Evolutionary conservation across 139 green algal species (phyloP), one percentile per base, ranked within the genome.

Genomic region (Picochlorum sp.): DNA sequence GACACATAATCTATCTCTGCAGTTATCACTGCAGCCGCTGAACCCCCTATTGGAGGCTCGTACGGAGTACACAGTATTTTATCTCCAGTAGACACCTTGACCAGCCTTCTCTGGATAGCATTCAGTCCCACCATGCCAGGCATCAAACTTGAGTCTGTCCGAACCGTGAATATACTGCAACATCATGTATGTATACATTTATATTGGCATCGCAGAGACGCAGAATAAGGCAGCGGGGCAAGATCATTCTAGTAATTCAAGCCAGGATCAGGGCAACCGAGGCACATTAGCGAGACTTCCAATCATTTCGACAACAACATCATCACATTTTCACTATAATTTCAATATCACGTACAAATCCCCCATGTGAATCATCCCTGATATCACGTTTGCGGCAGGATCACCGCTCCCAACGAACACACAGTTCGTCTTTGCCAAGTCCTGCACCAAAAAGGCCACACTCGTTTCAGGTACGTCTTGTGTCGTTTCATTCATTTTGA

Each of bases 61-160:
- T 81, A 93, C 1, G 72, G 45, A 10, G 10, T 29, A 8, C 69
- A 57, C 8, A 64, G 49, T 24, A 84, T 57, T 7, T 16, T 20
- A 61, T 95, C 85, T 8, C 78, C 75, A 10, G 65, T 61, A 9
- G 82, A 83, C 14, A 89, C 69, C 3, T 70, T 61, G 24, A 87
- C 25, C 13, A 79, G 73, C 82, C 77, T 78, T 1, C 91, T 65
- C 53, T 98, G 91, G 24, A 93, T 51, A 7, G 73, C 73, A 47
- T 96, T 96, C 16, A 98, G 66, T 1, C 67, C 91, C 5, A 98
- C 36, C 3, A 20, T 36, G 1, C 83, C 87, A 9, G 61, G 40
- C 1, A 74, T 29, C 0, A 95, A 64, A 0, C 33, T 32, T 1
- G 64, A 51, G 35, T 95, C 74, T 0, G 57, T 28, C 7, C 35